These are phyloP conservation scores for Solanum appendiculatum DNA, from an alignment of 257 asterid genomes.

Conservation along the genomic window DNA sequence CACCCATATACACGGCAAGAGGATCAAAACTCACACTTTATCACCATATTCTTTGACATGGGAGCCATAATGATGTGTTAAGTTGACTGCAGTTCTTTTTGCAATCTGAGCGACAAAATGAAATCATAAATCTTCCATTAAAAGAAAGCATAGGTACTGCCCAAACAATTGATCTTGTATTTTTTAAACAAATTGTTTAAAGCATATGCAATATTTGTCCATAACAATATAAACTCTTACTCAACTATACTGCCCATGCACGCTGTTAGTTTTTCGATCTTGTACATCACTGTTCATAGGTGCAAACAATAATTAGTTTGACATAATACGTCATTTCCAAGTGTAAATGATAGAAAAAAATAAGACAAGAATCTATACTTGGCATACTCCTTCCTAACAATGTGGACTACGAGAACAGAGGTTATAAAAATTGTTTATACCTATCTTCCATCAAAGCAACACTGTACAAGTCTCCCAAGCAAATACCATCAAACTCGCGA, in stretches of 20 bases:
- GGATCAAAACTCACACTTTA: background rate
- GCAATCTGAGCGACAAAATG: constrained; percentile 26
- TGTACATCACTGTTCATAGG: background rate
- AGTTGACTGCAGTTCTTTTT: background rate
- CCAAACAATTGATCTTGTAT: no score
- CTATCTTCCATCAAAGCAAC: constrained; percentile 98
- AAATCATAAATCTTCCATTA: background rate
- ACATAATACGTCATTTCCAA: background rate
- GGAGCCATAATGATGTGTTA: background rate
- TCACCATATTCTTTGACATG: background rate
- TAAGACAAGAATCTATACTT: background rate
- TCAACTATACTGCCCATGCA: background rate
- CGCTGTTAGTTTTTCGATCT: background rate
- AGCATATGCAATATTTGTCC: background rate
- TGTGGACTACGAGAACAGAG: background rate
- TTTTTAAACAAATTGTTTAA: no score
- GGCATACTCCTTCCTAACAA: background rate
- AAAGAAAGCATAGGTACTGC: no score
- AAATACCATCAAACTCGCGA: background rate
- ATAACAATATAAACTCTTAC: background rate
- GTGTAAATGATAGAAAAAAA: background rate
- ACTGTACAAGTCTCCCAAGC: constrained; percentile 75
- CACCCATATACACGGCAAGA: background rate
- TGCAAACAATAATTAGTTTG: background rate
- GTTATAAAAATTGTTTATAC: constrained; percentile 12